Evolutionary conservation across 805 yeast species (phyloP).

Genomic region (Debaryomyces hansenii): DNA sequence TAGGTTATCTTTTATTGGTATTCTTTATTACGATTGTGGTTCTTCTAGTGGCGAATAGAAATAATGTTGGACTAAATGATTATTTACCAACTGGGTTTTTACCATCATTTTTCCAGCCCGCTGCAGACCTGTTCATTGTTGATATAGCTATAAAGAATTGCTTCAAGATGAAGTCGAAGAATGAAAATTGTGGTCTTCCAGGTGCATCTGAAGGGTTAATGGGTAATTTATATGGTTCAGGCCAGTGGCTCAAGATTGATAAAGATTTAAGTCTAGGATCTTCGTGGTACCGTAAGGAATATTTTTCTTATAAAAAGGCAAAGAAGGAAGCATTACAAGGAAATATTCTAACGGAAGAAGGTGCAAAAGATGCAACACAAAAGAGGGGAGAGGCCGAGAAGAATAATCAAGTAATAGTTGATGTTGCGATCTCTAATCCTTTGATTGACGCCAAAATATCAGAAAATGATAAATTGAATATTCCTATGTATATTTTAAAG

Average conservation of each 20-base stretch:
- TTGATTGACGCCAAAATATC: conserved; percentile 30
- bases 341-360: background rate
- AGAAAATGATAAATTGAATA: conserved; percentile 33
- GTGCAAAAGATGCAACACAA: conserved; percentile 2
- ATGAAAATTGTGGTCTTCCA: conserved; percentile 28
- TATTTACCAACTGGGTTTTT: conserved; percentile 29
- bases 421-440: conserved; percentile 38
- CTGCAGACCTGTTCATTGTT: conserved; percentile 35
- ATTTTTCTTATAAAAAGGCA: conserved; percentile 33
- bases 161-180: conserved; percentile 18
- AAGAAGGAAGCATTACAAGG: conserved; percentile 18
- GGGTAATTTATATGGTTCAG: conserved; percentile 23
- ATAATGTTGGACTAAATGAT: conserved; percentile 28
- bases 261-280: conserved; percentile 49
- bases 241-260: conserved; percentile 43
- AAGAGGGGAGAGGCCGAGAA: conserved; percentile 6
- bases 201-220: conserved; percentile 16
- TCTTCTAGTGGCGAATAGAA: conserved; percentile 39
- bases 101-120: conserved; percentile 44
- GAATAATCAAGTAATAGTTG: conserved; percentile 36
- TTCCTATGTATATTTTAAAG: conserved; percentile 29
- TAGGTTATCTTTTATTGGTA: conserved; percentile 18
- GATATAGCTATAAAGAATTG: conserved; percentile 43
- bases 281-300: conserved; percentile 45
- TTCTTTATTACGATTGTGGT: conserved; percentile 18